Percentiles rank a stretch among this genome's conserved stretches.
Conservation (phyloP, 495 filamentous ascomycete species). For the Penicillium subrubescens region DNA sequence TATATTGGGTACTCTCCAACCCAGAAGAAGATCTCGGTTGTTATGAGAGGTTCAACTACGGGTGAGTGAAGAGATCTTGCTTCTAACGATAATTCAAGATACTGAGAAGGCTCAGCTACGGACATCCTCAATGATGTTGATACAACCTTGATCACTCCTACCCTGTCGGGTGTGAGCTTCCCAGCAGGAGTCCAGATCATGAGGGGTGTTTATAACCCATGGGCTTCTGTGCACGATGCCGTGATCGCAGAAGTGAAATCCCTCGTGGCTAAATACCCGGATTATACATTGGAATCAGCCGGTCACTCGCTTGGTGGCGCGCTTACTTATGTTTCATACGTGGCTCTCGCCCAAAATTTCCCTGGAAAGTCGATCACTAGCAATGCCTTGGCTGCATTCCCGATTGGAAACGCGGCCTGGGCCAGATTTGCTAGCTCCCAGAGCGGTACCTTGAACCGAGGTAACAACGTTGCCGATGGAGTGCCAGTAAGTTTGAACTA, state of each 20-base stretch:
- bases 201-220: slow-evolving; percentile 30
- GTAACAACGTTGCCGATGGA: slow-evolving; percentile 34
- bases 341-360: slow-evolving; percentile 37
- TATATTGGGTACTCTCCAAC: slow-evolving; percentile 33
- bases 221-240: slow-evolving; percentile 34
- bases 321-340: slow-evolving; percentile 38
- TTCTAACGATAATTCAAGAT: neutral
- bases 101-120: slow-evolving; percentile 11
- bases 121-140: slow-evolving; percentile 44
- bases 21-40: slow-evolving; percentile 33
- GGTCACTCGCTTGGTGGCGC: slow-evolving; percentile 40
- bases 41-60: slow-evolving; percentile 37
- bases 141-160: slow-evolving; percentile 31
- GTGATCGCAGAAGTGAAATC: slow-evolving; percentile 34
- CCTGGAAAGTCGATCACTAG: slow-evolving; percentile 32
- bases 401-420: slow-evolving; percentile 38
- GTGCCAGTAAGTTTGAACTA: slow-evolving; percentile 28
- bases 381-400: slow-evolving; percentile 39
- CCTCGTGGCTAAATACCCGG: slow-evolving; percentile 30
- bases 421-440: slow-evolving; percentile 31
- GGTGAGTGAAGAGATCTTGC: slow-evolving; percentile 11
- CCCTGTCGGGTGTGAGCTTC: slow-evolving; percentile 33
- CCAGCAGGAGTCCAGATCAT: slow-evolving; percentile 35
- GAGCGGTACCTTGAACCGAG: slow-evolving; percentile 32
- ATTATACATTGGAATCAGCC: slow-evolving; percentile 35